Evolutionary conservation across 139 green algal genomes (phyloP), one percentile per base, ranked within the genome.

Genomic region (Chlamydomonas sphaeroides): DNA sequence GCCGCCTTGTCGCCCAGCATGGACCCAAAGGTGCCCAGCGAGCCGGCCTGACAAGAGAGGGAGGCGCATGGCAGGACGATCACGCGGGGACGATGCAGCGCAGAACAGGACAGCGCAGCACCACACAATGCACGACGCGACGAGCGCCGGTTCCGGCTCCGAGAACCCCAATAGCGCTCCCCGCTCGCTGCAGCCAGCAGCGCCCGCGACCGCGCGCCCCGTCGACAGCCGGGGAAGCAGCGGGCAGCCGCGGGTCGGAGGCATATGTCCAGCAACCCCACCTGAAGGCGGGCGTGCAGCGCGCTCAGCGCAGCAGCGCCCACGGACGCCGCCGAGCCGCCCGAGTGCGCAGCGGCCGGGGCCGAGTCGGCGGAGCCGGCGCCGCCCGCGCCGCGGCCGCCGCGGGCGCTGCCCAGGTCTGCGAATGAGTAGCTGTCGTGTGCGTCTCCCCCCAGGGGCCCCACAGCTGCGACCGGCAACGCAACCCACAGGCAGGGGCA

Each of bases 1-100:
- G 89, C 89, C 10, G 89, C 89, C 62, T 88, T 87, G 79, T 93
- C 89, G 15, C 89, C 89, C 63, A 90, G 73, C 81, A 92, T 62
- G 10, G 66, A 83, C 11, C 85, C 83, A 23, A 92, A 79, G 17
- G 41, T 74, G 53, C 88, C 83, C 33, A 92, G 68, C 36, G 77
- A 68, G 32, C 83, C 79, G 30, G 53, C 78, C 65, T 88, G n/a
- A n/a, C n/a, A n/a, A n/a, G n/a, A 51, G 45, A 8, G 45, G 8
- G 45, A 20, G 45, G 14, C 45, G 45, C 8, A 51, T 14, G 10
- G 45, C 10, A 51, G 14, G 14, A 51, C 45, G 45, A 51, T 14
- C 8, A 51, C 45, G 14, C 8, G 45, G 45, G 8, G 45, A 8
- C 45, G 45, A 8, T 14, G 45, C 14, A 51, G 8, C 45, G 45